phyloP scores from a whole-genome alignment of 2,329 filamentous ascomycete genomes.

The Neopestalotiopsis rosae region DNA sequence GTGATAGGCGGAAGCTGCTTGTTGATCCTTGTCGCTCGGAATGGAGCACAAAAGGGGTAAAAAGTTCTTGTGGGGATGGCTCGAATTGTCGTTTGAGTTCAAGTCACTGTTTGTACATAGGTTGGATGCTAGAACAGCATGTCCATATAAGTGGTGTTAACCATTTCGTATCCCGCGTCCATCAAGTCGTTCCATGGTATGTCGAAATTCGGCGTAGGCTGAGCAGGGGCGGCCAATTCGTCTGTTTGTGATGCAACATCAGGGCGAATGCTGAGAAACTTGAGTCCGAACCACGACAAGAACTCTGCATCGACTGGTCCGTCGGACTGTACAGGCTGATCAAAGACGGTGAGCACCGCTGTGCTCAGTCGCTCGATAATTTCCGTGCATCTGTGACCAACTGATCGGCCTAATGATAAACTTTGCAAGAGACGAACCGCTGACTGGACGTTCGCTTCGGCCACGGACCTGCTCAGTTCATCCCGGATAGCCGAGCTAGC shows the following conservation, averaged over 20 bases:
- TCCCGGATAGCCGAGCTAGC: constrained; percentile 24
- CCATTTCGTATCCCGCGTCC: background rate
- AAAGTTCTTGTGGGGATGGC: too few species aligned
- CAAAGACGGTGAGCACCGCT: background rate
- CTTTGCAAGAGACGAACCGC: background rate
- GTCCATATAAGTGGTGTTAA: background rate
- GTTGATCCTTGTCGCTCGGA: background rate
- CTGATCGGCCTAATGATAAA: background rate
- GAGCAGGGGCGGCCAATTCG: background rate
- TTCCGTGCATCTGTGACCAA: background rate
- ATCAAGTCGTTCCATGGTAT: background rate
- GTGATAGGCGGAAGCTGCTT: background rate
- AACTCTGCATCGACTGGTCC: background rate
- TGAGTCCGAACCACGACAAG: background rate
- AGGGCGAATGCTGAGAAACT: background rate
- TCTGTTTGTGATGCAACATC: background rate
- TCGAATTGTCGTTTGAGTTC: too few species aligned
- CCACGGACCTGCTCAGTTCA: constrained; percentile 14
- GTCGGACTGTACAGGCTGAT: background rate
- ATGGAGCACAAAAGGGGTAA: background rate
- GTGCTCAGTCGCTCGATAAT: background rate
- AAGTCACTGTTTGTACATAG: background rate
- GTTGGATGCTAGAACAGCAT: background rate
- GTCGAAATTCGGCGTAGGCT: background rate
- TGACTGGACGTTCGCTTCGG: constrained; percentile 14